Conservation (phyloP, 1,284 basidiomycete genomes). For the Amylostereum areolatum region DNA sequence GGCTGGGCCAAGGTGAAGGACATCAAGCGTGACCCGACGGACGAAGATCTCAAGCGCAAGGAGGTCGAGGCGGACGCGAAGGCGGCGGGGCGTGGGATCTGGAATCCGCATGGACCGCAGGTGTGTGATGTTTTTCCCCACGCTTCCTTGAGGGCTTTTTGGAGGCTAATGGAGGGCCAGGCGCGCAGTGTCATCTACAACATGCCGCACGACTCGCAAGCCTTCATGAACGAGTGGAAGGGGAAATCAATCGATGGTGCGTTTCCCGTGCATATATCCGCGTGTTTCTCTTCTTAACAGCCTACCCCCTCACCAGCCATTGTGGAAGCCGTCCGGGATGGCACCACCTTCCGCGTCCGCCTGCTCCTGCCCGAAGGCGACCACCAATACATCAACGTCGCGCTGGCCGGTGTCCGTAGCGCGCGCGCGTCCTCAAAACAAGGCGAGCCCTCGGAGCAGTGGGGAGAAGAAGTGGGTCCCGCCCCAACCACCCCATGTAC, state of each 20-base stretch:
- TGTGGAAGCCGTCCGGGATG: slow-evolving; percentile 93
- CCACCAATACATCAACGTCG: slow-evolving; percentile 83
- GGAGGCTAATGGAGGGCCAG: slow-evolving; percentile 30
- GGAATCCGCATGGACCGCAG: slow-evolving; percentile 82
- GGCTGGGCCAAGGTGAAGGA: slow-evolving; percentile 96
- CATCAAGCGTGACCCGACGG: slow-evolving; percentile 67
- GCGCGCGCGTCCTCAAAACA: slow-evolving; percentile 69
- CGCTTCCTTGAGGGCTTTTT: not conserved
- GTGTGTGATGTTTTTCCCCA: slow-evolving; percentile 32
- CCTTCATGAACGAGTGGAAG: slow-evolving; percentile 89
- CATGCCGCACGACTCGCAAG: slow-evolving; percentile 88
- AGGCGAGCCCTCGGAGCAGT: slow-evolving; percentile 74
- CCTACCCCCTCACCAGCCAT: slow-evolving; percentile 47
- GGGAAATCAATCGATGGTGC: slow-evolving; percentile 83
- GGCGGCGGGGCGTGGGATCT: slow-evolving; percentile 73
- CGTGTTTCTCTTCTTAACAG: not conserved
- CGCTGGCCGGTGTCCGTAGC: slow-evolving; percentile 83
- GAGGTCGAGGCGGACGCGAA: slow-evolving; percentile 80
- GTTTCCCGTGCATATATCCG: slow-evolving; percentile 9
- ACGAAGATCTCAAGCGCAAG: slow-evolving; percentile 71
- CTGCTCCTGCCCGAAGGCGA: slow-evolving; percentile 83
- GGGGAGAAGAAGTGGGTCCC: slow-evolving; percentile 73
- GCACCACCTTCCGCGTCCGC: slow-evolving; percentile 84
- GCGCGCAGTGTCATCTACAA: slow-evolving; percentile 72
- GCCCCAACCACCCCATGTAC: not conserved